Conservation (phyloP, 1,139 yeast genomes). For the Geotrichum candidum region DNA sequence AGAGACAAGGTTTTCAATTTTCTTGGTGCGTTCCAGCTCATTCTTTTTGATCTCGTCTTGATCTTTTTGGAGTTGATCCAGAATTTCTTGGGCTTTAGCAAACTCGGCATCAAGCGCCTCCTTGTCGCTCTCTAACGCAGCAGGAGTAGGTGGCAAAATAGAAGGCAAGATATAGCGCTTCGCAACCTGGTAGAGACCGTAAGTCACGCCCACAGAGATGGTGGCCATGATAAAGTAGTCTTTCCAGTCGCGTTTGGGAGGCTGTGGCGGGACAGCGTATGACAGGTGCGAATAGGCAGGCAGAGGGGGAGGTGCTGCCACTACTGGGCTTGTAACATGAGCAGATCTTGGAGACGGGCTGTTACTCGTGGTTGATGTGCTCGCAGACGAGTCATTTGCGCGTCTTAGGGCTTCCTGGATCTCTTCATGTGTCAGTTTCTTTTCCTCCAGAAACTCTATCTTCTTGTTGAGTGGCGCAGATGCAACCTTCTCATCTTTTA, state of each 20-base stretch:
- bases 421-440: constrained; percentile 74
- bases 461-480: constrained; percentile 75
- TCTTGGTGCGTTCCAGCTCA: constrained; percentile 12
- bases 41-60: constrained; percentile 60
- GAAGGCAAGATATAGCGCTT: constrained; percentile 73
- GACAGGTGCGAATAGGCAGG: constrained; percentile 27
- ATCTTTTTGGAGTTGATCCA: constrained; percentile 66
- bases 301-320: constrained; percentile 17
- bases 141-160: constrained; percentile 76
- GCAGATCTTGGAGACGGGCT: constrained; percentile 23
- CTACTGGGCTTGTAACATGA: constrained; percentile 16
- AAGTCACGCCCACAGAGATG: constrained; percentile 83
- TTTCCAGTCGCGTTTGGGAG: constrained; percentile 90
- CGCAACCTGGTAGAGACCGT: constrained; percentile 82
- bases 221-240: constrained; percentile 97
- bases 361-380: constrained; percentile 15
- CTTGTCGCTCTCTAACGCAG: constrained; percentile 77
- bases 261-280: constrained; percentile 53
- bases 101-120: constrained; percentile 76
- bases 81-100: constrained; percentile 64
- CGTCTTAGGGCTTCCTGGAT: constrained; percentile 72
- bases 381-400: constrained; percentile 34
- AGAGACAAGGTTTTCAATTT: constrained; percentile 11
- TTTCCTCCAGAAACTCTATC: constrained; percentile 79
- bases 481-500: constrained; percentile 69